phyloP scores from a whole-genome alignment of 495 filamentous ascomycete genomes.

The Talaromyces ruber region DNA sequence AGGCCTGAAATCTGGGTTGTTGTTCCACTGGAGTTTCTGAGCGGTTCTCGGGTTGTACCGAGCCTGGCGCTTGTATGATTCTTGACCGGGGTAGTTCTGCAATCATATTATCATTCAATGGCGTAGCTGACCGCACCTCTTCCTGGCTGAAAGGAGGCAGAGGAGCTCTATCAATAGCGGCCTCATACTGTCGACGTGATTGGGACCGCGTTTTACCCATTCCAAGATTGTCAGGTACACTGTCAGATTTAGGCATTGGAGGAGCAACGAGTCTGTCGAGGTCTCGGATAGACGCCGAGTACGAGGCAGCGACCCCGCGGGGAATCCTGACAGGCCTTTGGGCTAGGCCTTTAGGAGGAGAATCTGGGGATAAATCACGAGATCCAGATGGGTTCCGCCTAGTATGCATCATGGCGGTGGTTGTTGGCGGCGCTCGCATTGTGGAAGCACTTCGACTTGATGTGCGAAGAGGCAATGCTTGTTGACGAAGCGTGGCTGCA shows the following conservation, averaged over 20 bases:
- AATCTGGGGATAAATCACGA: constrained; percentile 11
- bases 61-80: not conserved
- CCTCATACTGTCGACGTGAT: constrained; percentile 28
- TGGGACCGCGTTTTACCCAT: constrained; percentile 41
- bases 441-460: constrained; percentile 23
- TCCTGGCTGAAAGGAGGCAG: constrained; percentile 8
- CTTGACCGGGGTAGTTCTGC: not conserved
- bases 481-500: constrained; percentile 39
- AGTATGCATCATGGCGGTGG: not conserved
- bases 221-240: constrained; percentile 24
- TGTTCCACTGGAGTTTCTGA: constrained; percentile 4
- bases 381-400: constrained; percentile 13
- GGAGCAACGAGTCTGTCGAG: constrained; percentile 20
- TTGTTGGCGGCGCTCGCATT: constrained; percentile 18
- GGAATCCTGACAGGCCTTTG: constrained; percentile 35
- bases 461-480: constrained; percentile 23
- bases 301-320: constrained; percentile 26
- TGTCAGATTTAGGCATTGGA: constrained; percentile 21
- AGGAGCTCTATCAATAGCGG: constrained; percentile 17
- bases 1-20: constrained; percentile 6
- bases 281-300: constrained; percentile 24
- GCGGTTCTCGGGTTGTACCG: not conserved
- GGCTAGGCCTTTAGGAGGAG: constrained; percentile 25
- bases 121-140: constrained; percentile 18
- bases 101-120: constrained; percentile 11